Evolutionary conservation across 768 basidiomycete species (phyloP).

Genomic region (Boletus sp.): DNA sequence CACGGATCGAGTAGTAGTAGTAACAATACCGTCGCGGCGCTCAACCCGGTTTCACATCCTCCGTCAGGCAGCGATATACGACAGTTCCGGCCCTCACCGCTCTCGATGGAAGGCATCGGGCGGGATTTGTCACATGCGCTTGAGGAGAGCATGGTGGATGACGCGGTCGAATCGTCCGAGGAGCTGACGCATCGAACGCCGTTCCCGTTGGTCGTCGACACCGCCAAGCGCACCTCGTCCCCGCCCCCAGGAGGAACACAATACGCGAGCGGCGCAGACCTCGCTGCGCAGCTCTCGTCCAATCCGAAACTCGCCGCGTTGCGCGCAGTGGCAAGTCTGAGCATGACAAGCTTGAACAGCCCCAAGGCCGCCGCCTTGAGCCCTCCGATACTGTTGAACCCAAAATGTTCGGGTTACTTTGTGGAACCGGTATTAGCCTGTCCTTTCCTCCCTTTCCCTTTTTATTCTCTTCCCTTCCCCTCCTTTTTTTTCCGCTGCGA

Average conservation of each 20-base stretch:
- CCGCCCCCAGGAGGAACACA: slow-evolving; percentile 3
- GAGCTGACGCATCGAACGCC: neutral
- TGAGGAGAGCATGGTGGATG: slow-evolving; percentile 16
- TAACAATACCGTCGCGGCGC: neutral
- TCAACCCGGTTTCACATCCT: slow-evolving; percentile 7
- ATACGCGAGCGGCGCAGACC: slow-evolving; percentile 29
- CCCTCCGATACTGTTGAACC: slow-evolving; percentile 68
- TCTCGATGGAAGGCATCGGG: slow-evolving; percentile 33
- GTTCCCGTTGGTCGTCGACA: neutral
- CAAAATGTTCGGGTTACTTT: slow-evolving; percentile 94
- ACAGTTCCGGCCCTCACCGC: slow-evolving; percentile 11
- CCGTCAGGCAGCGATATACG: slow-evolving; percentile 7
- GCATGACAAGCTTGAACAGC: slow-evolving; percentile 28
- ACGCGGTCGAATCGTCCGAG: neutral
- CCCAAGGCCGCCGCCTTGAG: slow-evolving; percentile 30
- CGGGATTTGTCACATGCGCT: slow-evolving; percentile 31
- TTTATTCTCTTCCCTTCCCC: too few relatives aligned
- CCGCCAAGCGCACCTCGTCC: slow-evolving; percentile 3
- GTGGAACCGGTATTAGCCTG: slow-evolving; percentile 70
- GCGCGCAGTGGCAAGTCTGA: slow-evolving; percentile 28
- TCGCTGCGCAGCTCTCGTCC: slow-evolving; percentile 44
- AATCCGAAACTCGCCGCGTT: slow-evolving; percentile 50
- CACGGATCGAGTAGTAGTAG: neutral
- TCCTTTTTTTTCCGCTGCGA: too few relatives aligned
- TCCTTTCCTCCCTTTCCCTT: neutral